phyloP scores from a whole-genome alignment of 345 rosid genomes.

The Rhizophora mangle region DNA sequence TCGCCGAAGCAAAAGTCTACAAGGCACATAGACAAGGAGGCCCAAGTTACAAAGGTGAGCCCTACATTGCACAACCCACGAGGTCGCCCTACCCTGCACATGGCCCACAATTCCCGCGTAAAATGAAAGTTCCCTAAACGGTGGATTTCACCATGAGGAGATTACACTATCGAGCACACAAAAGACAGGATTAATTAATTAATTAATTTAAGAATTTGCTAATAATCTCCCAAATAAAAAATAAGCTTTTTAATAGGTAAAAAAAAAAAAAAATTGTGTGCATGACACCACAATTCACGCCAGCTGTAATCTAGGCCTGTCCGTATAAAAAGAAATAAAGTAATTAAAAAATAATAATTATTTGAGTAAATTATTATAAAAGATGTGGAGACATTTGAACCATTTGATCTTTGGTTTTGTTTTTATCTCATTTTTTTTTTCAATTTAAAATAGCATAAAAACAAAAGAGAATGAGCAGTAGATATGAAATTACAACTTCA shows the following conservation, averaged over 20 bases:
- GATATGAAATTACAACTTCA: constrained; percentile 9
- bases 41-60: too few relatives aligned
- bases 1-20: too few relatives aligned
- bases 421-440: constrained; percentile 8
- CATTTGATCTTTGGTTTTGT: constrained; percentile 17
- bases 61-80: too few relatives aligned
- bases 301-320: not conserved
- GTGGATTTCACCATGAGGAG: too few relatives aligned
- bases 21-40: too few relatives aligned
- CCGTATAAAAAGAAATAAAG: not conserved
- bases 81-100: not conserved
- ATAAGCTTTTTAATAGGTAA: too few relatives aligned
- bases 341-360: too few relatives aligned
- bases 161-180: too few relatives aligned
- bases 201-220: too few relatives aligned
- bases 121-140: not conserved
- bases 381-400: too few relatives aligned
- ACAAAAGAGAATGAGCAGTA: not conserved
- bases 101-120: constrained; percentile 29
- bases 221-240: not conserved
- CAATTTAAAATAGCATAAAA: not conserved
- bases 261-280: not conserved
- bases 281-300: not conserved
- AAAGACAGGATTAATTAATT: too few relatives aligned
- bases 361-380: too few relatives aligned